Evolutionary conservation across 2,329 filamentous ascomycete species (phyloP).

Genomic region (Sordariomycetes sp.): DNA sequence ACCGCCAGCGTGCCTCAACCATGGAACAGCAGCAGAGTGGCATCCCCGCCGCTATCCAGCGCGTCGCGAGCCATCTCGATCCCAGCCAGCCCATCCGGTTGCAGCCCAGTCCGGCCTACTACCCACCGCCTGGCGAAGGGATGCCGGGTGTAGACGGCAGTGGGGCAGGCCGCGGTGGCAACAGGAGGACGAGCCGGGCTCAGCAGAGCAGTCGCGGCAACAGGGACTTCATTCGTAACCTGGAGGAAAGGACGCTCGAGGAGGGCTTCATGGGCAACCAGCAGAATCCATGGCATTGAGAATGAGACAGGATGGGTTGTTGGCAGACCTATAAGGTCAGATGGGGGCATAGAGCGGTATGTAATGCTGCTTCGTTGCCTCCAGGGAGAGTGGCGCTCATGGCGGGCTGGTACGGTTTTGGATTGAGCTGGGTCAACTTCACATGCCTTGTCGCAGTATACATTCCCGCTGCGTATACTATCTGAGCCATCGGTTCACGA

Average conservation of each 20-base stretch:
- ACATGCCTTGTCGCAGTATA: too few relatives aligned
- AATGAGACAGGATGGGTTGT: too few relatives aligned
- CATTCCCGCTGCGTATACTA: too few relatives aligned
- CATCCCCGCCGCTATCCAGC: constrained; percentile 84
- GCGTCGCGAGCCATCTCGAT: constrained; percentile 92
- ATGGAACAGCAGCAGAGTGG: constrained; percentile 94
- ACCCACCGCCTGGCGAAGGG: constrained; percentile 83
- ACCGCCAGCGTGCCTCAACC: constrained; percentile 83
- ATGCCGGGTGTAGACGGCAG: constrained; percentile 56
- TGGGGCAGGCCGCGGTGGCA: constrained; percentile 36
- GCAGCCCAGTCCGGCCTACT: constrained; percentile 94
- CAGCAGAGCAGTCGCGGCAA: constrained; percentile 53
- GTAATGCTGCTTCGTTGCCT: too few relatives aligned
- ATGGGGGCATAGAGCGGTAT: too few relatives aligned
- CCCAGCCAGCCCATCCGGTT: constrained; percentile 88
- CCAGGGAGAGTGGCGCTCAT: too few relatives aligned
- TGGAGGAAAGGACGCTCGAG: constrained; percentile 90
- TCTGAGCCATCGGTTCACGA: too few relatives aligned
- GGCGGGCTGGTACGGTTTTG: too few relatives aligned
- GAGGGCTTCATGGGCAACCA: constrained; percentile 75
- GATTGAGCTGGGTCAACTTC: too few relatives aligned
- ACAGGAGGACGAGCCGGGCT: constrained; percentile 67
- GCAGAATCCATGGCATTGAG: constrained; percentile 60
- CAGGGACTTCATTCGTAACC: constrained; percentile 85
- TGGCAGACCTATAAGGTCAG: too few relatives aligned